phyloP scores from a whole-genome alignment of 257 asterid genomes.

The Jacaranda copaia region DNA sequence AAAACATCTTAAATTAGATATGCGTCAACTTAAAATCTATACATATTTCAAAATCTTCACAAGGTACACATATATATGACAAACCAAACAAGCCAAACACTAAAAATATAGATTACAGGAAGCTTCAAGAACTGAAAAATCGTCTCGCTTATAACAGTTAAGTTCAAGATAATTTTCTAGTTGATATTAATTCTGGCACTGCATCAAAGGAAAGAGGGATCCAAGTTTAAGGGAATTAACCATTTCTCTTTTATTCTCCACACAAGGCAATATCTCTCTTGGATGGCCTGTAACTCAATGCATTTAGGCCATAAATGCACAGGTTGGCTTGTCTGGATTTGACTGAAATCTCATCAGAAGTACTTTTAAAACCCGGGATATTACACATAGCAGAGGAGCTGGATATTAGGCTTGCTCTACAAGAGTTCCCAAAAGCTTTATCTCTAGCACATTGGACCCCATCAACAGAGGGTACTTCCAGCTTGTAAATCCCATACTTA shows the following conservation, averaged over 20 bases:
- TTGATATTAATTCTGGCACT: too few species aligned
- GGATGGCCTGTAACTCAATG: slow-evolving; percentile 78
- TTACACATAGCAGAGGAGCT: slow-evolving; percentile 55
- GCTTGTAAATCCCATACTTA: slow-evolving; percentile 74
- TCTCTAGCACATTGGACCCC: slow-evolving; percentile 92
- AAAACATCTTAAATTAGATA: not conserved
- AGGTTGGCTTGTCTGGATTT: slow-evolving; percentile 66
- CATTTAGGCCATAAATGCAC: slow-evolving; percentile 72
- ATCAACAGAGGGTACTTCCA: slow-evolving; percentile 81
- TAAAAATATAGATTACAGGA: slow-evolving; percentile 26
- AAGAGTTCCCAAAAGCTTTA: slow-evolving; percentile 66
- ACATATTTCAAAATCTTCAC: slow-evolving; percentile 25
- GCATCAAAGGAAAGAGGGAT: too few species aligned
- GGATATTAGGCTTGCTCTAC: slow-evolving; percentile 60
- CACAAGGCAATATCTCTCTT: slow-evolving; percentile 62
- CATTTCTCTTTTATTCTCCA: slow-evolving; percentile 44
- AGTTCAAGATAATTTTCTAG: slow-evolving; percentile 22
- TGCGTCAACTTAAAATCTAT: slow-evolving; percentile 17
- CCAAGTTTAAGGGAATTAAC: too few species aligned
- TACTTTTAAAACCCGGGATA: slow-evolving; percentile 60
- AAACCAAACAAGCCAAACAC: slow-evolving; percentile 35
- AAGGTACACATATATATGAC: not conserved
- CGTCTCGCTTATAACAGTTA: slow-evolving; percentile 6
- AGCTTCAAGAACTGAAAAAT: slow-evolving; percentile 31
- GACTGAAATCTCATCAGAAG: slow-evolving; percentile 71